Conservation (phyloP, 176 grass and related monocot species). For the Metroxylon sagu region DNA sequence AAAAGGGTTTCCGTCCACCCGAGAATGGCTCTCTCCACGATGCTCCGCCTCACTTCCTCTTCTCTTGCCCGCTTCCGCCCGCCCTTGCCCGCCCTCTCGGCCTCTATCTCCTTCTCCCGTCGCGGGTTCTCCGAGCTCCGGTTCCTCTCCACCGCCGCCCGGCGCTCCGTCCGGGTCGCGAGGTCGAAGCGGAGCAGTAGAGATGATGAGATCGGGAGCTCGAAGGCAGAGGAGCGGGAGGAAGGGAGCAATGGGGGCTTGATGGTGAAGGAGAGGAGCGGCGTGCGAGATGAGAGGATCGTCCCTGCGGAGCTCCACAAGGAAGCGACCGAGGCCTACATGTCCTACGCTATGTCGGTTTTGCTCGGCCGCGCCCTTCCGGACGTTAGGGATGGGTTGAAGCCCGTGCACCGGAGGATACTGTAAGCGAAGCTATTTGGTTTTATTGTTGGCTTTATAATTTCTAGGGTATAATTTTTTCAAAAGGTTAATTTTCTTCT, state of each 20-base stretch:
- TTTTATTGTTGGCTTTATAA: conserved; percentile 1
- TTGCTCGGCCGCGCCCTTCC: conserved; percentile 78
- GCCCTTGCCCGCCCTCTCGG: conserved; percentile 26
- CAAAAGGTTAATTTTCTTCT: too few species aligned
- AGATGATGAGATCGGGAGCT: conserved; percentile 1
- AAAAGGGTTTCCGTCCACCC: neutral
- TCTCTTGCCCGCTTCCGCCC: conserved; percentile 3
- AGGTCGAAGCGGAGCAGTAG: conserved; percentile 17
- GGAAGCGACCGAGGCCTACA: conserved; percentile 82
- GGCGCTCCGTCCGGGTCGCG: neutral
- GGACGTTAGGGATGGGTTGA: conserved; percentile 86
- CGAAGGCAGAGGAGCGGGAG: conserved; percentile 9
- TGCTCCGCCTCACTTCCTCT: conserved; percentile 36
- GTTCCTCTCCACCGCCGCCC: conserved; percentile 17
- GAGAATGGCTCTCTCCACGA: conserved; percentile 48
- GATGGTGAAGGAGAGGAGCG: conserved; percentile 19
- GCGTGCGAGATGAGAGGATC: conserved; percentile 31
- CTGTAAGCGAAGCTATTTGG: conserved; percentile 43
- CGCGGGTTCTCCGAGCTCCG: conserved; percentile 23
- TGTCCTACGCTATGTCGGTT: conserved; percentile 96
- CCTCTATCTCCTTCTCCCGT: conserved; percentile 17
- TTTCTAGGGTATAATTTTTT: neutral
- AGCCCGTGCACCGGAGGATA: conserved; percentile 91
- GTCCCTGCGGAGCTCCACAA: conserved; percentile 79
- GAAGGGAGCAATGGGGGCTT: conserved; percentile 13